These are phyloP conservation scores for Aspergillus sp. DNA, from an alignment of 2,329 filamentous ascomycete species.

Conservation along the genomic window DNA sequence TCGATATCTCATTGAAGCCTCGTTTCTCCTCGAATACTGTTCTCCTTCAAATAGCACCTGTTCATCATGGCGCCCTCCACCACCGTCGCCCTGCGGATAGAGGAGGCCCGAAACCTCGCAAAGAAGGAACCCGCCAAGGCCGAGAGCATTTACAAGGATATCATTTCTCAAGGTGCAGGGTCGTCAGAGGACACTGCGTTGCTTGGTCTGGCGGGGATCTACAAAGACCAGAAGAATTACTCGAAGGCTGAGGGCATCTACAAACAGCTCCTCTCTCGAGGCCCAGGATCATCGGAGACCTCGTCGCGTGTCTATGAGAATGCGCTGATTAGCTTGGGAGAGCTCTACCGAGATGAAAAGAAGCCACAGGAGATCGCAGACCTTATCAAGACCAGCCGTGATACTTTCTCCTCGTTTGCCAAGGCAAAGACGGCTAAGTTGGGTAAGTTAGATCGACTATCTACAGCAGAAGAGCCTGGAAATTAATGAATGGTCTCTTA, in stretches of 20 bases:
- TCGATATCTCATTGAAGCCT: neutral
- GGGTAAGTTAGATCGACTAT: conserved; percentile 53
- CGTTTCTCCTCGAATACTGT: neutral
- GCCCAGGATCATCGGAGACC: conserved; percentile 77
- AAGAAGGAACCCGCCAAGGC: conserved; percentile 79
- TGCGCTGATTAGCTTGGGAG: conserved; percentile 80
- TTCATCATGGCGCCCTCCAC: conserved; percentile 44
- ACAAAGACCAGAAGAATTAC: conserved; percentile 55
- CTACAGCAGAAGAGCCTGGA: neutral
- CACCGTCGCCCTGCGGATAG: conserved; percentile 63
- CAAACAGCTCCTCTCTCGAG: conserved; percentile 81
- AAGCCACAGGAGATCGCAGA: conserved; percentile 81
- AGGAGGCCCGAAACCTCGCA: conserved; percentile 80
- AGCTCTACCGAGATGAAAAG: conserved; percentile 81
- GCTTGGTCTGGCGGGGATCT: too few species aligned
- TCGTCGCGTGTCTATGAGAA: conserved; percentile 88
- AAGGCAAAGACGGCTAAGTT: conserved; percentile 99
- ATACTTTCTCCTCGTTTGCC: conserved; percentile 89
- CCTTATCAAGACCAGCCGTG: conserved; percentile 83
- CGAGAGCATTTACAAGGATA: conserved; percentile 81
- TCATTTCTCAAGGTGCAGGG: conserved; percentile 79
- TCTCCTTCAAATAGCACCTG: neutral
- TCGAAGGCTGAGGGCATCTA: conserved; percentile 81
- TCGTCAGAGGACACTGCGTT: too few species aligned
- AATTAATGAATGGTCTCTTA: conserved; percentile 2